Base-by-base conservation (phyloP, 371 early-diverging fungal species). In the Mortierella sp. region DNA sequence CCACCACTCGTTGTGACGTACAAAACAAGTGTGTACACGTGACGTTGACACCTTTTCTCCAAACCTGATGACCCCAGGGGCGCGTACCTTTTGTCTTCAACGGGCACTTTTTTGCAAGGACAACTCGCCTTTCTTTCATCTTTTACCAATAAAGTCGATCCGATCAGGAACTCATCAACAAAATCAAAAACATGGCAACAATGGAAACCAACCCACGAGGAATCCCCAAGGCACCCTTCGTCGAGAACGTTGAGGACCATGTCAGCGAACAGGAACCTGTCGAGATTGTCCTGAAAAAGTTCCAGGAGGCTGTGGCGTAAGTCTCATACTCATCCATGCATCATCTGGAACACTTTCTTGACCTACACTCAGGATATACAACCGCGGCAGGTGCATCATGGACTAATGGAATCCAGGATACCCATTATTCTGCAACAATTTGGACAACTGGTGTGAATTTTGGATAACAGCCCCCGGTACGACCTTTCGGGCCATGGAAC, bases 181-280 rank as follows among this genome's bases (percentile, higher is more conserved):
- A 87, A 77, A n/a, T n/a, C n/a, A 76, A 87, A 19, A 31, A 31
- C 31, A 31, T 34, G 34, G 19, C 61, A 58, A 58, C 31, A 31
- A 37, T 94, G 85, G 91, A 93, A 69, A 86, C 92, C 31, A 98
- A 98, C 81, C 96, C 98, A 29, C 89, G 97, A 66, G 97, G 98
- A 76, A 98, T 98, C 73, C 98, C 98, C 26, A 90, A 90, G 80
- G 96, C 97, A n/a, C 97, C 97, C 44, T 98, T 98, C 88, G 94
- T 98, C 74, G 98, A 96, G 86, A 93, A 95, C 82, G 96, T 98
- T 39, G 97, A 94, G 76, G 94, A 95, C 81, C 97, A 94, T 87
- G 89, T 97, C 31, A 93, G 90, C 67, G 87, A 86, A 31, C 84
- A 86, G 37, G 92, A 93, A 73, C 89, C 95, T 34, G 93, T 92